phyloP scores from a whole-genome alignment of 2,329 filamentous ascomycete genomes.

The Ascochyta koolunga region DNA sequence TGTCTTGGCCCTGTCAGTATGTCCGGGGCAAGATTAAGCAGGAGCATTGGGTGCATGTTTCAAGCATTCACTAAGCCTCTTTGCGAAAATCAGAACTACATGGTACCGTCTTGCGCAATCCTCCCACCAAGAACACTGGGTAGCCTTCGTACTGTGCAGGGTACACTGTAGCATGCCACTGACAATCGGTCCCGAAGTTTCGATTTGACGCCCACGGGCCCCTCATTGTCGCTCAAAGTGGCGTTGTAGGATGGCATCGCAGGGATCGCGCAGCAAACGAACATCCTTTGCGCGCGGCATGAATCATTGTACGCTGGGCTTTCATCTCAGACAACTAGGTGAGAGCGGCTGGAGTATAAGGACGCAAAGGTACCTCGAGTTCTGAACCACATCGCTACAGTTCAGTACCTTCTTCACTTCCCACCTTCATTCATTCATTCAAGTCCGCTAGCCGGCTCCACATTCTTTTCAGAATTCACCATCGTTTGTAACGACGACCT shows the following conservation, averaged over 20 bases:
- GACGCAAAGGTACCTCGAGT: background rate
- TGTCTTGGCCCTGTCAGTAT: constrained; percentile 28
- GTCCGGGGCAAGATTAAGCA: constrained; percentile 17
- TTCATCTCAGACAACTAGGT: constrained; percentile 8
- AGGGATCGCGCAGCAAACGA: constrained; percentile 9
- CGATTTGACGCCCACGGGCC: constrained; percentile 22
- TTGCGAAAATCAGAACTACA: constrained; percentile 13
- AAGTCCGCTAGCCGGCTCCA: constrained; percentile 42
- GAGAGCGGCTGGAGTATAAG: constrained; percentile 5
- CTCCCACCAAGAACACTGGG: constrained; percentile 6
- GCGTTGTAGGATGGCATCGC: constrained; percentile 20
- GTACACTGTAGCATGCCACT: constrained; percentile 9
- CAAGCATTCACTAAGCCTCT: constrained; percentile 21
- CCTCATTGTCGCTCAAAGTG: constrained; percentile 33
- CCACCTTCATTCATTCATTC: constrained; percentile 32
- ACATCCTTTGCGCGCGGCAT: constrained; percentile 24
- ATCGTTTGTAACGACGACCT: constrained; percentile 30
- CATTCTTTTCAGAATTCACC: constrained; percentile 36
- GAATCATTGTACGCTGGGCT: constrained; percentile 16
- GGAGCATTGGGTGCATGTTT: constrained; percentile 29
- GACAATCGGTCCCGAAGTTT: constrained; percentile 1
- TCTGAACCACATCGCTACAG: constrained; percentile 30
- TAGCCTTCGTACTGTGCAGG: constrained; percentile 7
- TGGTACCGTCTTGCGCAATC: constrained; percentile 5
- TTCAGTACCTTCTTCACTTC: constrained; percentile 39